Conservation (phyloP, 805 yeast genomes). For the Starmera caribaea region DNA sequence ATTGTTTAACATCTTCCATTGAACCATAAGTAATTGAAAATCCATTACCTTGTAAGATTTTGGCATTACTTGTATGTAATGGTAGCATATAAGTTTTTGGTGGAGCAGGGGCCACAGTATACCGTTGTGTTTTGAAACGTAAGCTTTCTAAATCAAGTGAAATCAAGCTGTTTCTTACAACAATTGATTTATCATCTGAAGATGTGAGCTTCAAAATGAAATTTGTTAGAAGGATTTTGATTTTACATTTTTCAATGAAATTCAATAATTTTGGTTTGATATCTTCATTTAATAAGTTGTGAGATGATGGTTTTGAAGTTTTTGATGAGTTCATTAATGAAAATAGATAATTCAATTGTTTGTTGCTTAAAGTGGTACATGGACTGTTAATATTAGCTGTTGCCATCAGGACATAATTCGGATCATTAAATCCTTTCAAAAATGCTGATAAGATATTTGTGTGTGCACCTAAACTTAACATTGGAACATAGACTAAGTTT, state of each 20-base stretch:
- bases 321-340: not conserved
- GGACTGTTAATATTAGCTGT: not conserved
- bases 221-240: not conserved
- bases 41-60: not conserved
- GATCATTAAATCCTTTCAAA: not conserved
- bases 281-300: not conserved
- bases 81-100: not conserved
- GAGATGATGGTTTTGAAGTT: not conserved
- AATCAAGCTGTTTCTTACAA: not conserved
- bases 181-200: not conserved
- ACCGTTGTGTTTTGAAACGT: too few species aligned
- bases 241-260: not conserved
- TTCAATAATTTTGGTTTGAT: not conserved
- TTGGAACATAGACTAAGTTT: constrained; percentile 1
- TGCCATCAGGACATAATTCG: not conserved
- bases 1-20: not conserved
- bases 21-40: not conserved
- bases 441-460: not conserved
- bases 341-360: not conserved
- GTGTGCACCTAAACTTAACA: not conserved
- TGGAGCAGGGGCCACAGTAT: not conserved
- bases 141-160: not conserved
- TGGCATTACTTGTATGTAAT: not conserved
- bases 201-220: not conserved
- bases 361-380: not conserved